These are phyloP conservation scores for Trametopsis cervina DNA, from an alignment of 768 basidiomycete genomes.

Conservation along the genomic window DNA sequence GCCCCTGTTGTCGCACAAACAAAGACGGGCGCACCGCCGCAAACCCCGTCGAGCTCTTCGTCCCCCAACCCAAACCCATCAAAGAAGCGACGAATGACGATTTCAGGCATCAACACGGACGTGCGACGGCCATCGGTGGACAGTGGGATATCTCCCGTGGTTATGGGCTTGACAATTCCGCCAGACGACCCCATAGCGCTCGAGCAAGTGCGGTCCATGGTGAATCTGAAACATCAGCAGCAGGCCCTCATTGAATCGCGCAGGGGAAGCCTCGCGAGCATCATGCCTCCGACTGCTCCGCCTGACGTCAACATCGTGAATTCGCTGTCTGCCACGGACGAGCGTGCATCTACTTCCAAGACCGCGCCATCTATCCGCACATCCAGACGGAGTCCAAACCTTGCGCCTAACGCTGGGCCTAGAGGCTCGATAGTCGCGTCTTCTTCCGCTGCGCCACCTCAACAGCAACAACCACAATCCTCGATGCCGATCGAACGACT, in stretches of 20 bases:
- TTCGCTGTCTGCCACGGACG: constrained; percentile 9
- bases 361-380: constrained; percentile 21
- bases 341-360: constrained; percentile 18
- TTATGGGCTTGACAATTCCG: constrained; percentile 51
- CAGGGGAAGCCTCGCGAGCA: constrained; percentile 44
- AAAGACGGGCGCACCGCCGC: constrained; percentile 5
- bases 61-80: constrained; percentile 32
- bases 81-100: constrained; percentile 68
- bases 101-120: constrained; percentile 58
- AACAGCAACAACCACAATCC: constrained; percentile 16
- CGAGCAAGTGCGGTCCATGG: constrained; percentile 58
- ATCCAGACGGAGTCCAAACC: constrained; percentile 34
- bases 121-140: constrained; percentile 31
- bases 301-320: constrained; percentile 22
- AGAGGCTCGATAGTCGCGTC: constrained; percentile 22
- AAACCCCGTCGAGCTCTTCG: constrained; percentile 33
- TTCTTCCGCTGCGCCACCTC: constrained; percentile 14
- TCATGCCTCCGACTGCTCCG: constrained; percentile 16
- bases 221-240: constrained; percentile 62
- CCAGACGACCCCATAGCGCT: constrained; percentile 53
- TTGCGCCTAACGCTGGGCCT: constrained; percentile 19
- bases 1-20: constrained; percentile 5
- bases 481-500: constrained; percentile 30
- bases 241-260: constrained; percentile 67
- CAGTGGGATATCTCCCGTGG: constrained; percentile 50